These are phyloP conservation scores for Dinochytrium kinnereticum DNA, from an alignment of 371 early-diverging fungal species.

Conservation along the genomic window DNA sequence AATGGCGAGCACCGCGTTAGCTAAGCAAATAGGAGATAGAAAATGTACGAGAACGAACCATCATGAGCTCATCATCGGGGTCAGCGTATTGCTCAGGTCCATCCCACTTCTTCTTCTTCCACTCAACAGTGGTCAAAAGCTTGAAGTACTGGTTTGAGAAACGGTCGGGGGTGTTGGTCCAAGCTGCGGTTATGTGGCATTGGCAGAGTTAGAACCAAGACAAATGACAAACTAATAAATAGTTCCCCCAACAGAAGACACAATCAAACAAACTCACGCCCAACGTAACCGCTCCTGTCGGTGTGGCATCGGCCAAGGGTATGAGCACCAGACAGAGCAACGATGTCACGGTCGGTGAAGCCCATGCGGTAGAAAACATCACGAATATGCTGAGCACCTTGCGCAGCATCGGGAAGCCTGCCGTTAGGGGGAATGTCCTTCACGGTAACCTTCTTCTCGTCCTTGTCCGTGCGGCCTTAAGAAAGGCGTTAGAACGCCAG, in stretches of 20 bases:
- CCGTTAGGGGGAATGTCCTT: slow-evolving; percentile 83
- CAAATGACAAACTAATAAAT: no score
- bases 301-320: slow-evolving; percentile 76
- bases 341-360: slow-evolving; percentile 94
- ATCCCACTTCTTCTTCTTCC: slow-evolving; percentile 79
- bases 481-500: no score
- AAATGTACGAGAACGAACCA: slow-evolving; percentile 45
- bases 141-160: slow-evolving; percentile 83
- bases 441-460: slow-evolving; percentile 37
- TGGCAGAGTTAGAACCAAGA: no score
- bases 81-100: slow-evolving; percentile 90
- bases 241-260: slow-evolving; percentile 13
- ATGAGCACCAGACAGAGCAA: slow-evolving; percentile 83
- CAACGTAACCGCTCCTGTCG: slow-evolving; percentile 84
- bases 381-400: slow-evolving; percentile 74
- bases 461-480: slow-evolving; percentile 73
- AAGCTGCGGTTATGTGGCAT: no score
- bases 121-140: slow-evolving; percentile 62
- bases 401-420: slow-evolving; percentile 89
- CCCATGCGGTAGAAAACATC: slow-evolving; percentile 91
- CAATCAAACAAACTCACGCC: slow-evolving; percentile 48
- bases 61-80: slow-evolving; percentile 72
- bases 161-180: slow-evolving; percentile 86
- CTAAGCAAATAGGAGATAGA: not conserved
- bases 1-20: not conserved